Percentiles rank a stretch among this genome's conserved stretches.
Evolutionary conservation across 78 protist species (phyloP).

Genomic region (Speleostelium caveatum): DNA sequence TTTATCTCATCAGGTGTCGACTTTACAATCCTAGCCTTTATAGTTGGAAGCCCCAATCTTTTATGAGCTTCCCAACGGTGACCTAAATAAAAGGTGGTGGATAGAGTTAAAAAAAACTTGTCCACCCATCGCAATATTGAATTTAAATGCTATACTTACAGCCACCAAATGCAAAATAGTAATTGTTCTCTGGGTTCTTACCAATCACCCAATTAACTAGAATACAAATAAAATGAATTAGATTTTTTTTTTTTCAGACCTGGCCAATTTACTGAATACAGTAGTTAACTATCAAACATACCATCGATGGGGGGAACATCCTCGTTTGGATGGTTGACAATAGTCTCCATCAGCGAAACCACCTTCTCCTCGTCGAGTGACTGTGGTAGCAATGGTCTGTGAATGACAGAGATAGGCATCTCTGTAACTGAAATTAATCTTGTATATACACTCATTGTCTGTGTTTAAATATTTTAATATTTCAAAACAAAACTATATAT

Average conservation of each 20-base stretch:
- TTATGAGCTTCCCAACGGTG: slow-evolving; percentile 64
- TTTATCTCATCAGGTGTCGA: slow-evolving; percentile 23
- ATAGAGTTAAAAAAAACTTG: too few relatives aligned
- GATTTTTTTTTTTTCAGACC: background rate
- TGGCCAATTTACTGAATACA: background rate
- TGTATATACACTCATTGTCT: slow-evolving; percentile 50
- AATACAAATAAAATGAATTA: background rate
- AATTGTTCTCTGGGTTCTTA: slow-evolving; percentile 27
- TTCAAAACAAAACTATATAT: too few relatives aligned
- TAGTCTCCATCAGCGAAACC: slow-evolving; percentile 42
- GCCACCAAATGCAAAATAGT: slow-evolving; percentile 67
- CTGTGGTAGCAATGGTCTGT: slow-evolving; percentile 42
- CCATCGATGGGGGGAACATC: slow-evolving; percentile 63
- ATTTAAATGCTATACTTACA: slow-evolving; percentile 17
- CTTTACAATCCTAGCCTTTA: slow-evolving; percentile 48
- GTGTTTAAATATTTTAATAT: background rate
- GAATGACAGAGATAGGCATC: slow-evolving; percentile 61
- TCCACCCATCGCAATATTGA: background rate
- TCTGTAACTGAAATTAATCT: slow-evolving; percentile 30
- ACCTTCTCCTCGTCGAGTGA: slow-evolving; percentile 50
- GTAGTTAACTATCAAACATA: background rate
- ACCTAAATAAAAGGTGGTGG: too few relatives aligned
- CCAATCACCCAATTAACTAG: slow-evolving; percentile 33
- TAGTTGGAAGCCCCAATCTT: slow-evolving; percentile 17
- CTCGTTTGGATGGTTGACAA: background rate